Conservation (phyloP, 2,329 filamentous ascomycete genomes). For the Pseudogymnoascus sp. region DNA sequence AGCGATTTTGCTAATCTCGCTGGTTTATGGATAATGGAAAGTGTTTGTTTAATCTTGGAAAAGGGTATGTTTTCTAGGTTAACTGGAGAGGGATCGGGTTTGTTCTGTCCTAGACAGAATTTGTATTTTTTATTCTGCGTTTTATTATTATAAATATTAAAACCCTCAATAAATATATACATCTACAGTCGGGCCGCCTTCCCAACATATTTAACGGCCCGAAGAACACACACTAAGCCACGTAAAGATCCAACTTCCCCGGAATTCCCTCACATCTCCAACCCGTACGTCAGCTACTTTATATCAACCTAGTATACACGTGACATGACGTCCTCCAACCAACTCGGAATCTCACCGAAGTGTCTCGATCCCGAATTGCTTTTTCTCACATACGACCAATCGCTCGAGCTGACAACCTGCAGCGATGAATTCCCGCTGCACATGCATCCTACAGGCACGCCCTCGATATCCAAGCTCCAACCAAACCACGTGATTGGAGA, state of each 20-base stretch:
- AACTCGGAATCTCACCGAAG: not conserved
- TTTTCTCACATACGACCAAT: not conserved
- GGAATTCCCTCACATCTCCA: not conserved
- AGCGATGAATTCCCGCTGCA: not conserved
- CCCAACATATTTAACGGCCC: not conserved
- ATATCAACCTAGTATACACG: not conserved
- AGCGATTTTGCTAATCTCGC: not conserved
- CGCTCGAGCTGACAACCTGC: not conserved
- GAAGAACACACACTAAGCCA: not conserved
- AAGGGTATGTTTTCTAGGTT: not conserved
- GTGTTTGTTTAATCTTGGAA: not conserved
- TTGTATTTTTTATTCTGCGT: not conserved
- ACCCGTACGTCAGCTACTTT: not conserved
- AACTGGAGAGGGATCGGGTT: not conserved
- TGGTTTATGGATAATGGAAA: not conserved
- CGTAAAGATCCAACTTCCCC: not conserved
- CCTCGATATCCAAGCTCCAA: not conserved
- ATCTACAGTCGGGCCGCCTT: not conserved
- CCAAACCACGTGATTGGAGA: slow-evolving; percentile 8
- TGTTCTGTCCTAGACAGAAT: not conserved
- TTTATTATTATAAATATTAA: not conserved
- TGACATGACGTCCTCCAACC: not conserved
- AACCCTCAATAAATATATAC: not conserved
- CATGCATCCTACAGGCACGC: not conserved
- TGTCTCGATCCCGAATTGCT: not conserved